phyloP scores from a whole-genome alignment of 2,329 filamentous ascomycete species.

The Fragosphaeria purpurea region DNA sequence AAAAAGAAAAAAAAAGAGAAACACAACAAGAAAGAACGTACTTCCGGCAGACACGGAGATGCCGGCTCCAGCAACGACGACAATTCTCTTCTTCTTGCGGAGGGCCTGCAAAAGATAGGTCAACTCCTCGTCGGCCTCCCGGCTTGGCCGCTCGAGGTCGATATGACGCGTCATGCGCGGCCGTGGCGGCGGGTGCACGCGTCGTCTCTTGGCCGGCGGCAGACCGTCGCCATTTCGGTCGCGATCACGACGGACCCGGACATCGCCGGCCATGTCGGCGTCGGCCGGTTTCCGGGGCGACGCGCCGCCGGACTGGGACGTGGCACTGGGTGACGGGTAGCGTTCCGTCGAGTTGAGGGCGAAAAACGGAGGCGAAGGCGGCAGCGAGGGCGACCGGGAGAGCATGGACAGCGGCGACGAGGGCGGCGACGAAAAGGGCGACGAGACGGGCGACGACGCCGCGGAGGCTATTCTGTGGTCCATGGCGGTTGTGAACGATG shows the following conservation, averaged over 20 bases:
- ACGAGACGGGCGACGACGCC: slow-evolving; percentile 4
- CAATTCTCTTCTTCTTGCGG: slow-evolving; percentile 88
- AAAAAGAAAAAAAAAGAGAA: neutral
- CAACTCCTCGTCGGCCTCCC: slow-evolving; percentile 50
- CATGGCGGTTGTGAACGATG: slow-evolving; percentile 5
- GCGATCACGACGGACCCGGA: slow-evolving; percentile 1
- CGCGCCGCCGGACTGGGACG: slow-evolving; percentile 36
- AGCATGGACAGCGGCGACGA: slow-evolving; percentile 34
- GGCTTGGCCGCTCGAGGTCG: slow-evolving; percentile 48
- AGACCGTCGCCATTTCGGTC: slow-evolving; percentile 44
- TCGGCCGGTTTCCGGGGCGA: slow-evolving; percentile 39
- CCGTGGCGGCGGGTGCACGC: slow-evolving; percentile 43
- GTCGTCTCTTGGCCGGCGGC: slow-evolving; percentile 67
- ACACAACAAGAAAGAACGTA: slow-evolving; percentile 34
- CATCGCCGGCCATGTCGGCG: slow-evolving; percentile 20
- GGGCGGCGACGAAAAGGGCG: slow-evolving; percentile 4
- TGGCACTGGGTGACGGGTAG: slow-evolving; percentile 44
- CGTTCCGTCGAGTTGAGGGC: slow-evolving; percentile 30
- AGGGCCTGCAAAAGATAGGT: slow-evolving; percentile 63
- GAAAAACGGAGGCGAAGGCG: slow-evolving; percentile 29
- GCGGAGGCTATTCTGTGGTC: slow-evolving; percentile 7
- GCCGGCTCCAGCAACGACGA: slow-evolving; percentile 90
- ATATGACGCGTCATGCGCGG: slow-evolving; percentile 66
- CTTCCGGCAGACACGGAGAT: slow-evolving; percentile 94
- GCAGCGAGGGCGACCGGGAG: slow-evolving; percentile 43